Evolutionary conservation across 2,329 filamentous ascomycete genomes (phyloP).

Genomic region (Metarhizium guizhouense): DNA sequence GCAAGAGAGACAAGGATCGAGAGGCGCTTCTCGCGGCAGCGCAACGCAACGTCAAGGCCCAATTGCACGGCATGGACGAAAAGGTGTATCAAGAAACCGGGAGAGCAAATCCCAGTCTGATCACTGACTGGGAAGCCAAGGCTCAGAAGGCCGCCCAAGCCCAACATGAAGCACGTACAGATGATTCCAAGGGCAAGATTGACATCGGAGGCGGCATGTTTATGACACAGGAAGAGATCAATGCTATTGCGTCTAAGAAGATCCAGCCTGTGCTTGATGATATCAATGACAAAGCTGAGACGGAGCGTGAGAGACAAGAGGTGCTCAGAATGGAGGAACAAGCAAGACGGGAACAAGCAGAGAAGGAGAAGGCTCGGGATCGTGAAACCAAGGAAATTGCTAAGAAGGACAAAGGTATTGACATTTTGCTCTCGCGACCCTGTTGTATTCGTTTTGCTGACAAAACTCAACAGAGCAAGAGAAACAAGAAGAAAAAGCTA

Average conservation of each 20-base stretch:
- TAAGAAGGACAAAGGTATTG: conserved; percentile 51
- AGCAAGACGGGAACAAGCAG: conserved; percentile 42
- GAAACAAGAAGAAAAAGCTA: conserved; percentile 28
- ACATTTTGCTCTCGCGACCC: neutral
- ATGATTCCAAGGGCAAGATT: conserved; percentile 41
- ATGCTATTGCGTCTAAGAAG: conserved; percentile 66
- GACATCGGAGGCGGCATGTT: conserved; percentile 75
- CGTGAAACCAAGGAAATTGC: conserved; percentile 44
- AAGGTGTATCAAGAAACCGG: conserved; percentile 70
- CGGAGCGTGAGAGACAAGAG: conserved; percentile 57
- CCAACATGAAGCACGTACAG: conserved; percentile 51
- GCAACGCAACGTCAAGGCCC: conserved; percentile 75
- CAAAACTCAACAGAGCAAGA: conserved; percentile 30
- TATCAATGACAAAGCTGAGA: conserved; percentile 70
- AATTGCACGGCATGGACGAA: conserved; percentile 73
- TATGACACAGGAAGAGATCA: conserved; percentile 68
- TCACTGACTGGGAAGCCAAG: conserved; percentile 71
- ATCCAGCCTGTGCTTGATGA: conserved; percentile 80
- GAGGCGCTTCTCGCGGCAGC: conserved; percentile 68
- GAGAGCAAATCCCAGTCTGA: conserved; percentile 56
- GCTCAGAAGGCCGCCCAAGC: conserved; percentile 61
- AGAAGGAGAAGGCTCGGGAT: conserved; percentile 38
- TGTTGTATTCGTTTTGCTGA: conserved; percentile 7
- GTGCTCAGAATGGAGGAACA: conserved; percentile 55
- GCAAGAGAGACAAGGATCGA: conserved; percentile 68